A percentile compares a stretch with the other conserved stretches of the same genome.
Conservation (phyloP, 2,329 filamentous ascomycete species). For the Pseudocercospora eumusae region DNA sequence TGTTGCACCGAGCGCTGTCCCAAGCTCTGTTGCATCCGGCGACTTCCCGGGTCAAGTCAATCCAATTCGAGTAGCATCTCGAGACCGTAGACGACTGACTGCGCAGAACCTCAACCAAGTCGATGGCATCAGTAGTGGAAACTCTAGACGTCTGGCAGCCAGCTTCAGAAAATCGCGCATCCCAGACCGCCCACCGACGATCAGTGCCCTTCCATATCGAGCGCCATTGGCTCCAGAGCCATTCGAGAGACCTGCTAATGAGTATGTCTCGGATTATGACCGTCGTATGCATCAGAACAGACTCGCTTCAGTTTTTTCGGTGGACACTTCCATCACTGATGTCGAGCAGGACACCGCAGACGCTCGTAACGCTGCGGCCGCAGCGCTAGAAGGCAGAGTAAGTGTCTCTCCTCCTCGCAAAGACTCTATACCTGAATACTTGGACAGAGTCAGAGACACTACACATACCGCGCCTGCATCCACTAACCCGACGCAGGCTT, state of each 20-base stretch:
- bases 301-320: background rate
- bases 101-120: constrained; percentile 3
- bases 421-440: background rate
- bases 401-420: background rate
- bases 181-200: background rate
- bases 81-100: background rate
- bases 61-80: constrained; percentile 5
- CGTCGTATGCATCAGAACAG: background rate
- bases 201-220: background rate
- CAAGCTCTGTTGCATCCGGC: background rate
- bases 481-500: background rate
- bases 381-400: background rate
- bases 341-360: background rate
- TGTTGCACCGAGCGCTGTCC: background rate
- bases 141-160: background rate
- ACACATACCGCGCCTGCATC: background rate
- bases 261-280: constrained; percentile 9
- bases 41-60: constrained; percentile 20
- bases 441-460: background rate
- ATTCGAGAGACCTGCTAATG: constrained; percentile 7
- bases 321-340: background rate
- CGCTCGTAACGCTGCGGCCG: background rate
- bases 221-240: background rate
- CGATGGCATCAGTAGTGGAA: background rate
- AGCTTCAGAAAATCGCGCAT: background rate